phyloP scores from a whole-genome alignment of 1,284 basidiomycete species.

The Papiliotrema terrestris region DNA sequence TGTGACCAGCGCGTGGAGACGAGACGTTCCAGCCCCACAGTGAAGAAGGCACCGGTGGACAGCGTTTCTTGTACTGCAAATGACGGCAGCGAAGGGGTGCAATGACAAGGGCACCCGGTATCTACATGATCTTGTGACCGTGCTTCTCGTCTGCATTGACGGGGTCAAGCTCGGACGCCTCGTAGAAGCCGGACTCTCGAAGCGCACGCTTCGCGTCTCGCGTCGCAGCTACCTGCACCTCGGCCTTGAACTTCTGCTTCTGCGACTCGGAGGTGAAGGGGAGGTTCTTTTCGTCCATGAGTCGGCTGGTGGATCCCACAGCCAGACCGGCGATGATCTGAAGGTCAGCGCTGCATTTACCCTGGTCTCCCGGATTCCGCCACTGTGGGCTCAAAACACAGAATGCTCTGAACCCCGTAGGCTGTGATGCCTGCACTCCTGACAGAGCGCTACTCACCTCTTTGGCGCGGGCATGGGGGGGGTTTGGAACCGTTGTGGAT shows the following conservation, averaged over 20 bases:
- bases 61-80: too few relatives aligned
- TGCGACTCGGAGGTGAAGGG: slow-evolving; percentile 33
- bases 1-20: too few relatives aligned
- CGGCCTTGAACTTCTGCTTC: slow-evolving; percentile 26
- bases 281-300: slow-evolving; percentile 35
- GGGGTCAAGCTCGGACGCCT: slow-evolving; percentile 23
- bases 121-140: slow-evolving; percentile 17
- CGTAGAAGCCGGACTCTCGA: slow-evolving; percentile 31
- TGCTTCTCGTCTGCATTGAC: slow-evolving; percentile 32
- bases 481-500: slow-evolving; percentile 23
- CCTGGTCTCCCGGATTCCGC: too few relatives aligned
- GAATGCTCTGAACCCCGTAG: too few relatives aligned
- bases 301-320: slow-evolving; percentile 21
- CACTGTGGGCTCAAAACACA: too few relatives aligned
- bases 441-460: slow-evolving; percentile 12
- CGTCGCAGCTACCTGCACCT: slow-evolving; percentile 23
- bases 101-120: too few relatives aligned
- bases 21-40: too few relatives aligned
- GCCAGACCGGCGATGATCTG: slow-evolving; percentile 35
- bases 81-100: too few relatives aligned
- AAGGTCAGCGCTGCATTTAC: too few relatives aligned
- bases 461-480: slow-evolving; percentile 24
- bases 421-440: not conserved
- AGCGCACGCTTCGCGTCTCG: slow-evolving; percentile 33
- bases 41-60: too few relatives aligned